Percentiles rank a stretch among this genome's conserved stretches.
Conservation (phyloP, 2,329 filamentous ascomycete species). For the Xylariaceae sp. region DNA sequence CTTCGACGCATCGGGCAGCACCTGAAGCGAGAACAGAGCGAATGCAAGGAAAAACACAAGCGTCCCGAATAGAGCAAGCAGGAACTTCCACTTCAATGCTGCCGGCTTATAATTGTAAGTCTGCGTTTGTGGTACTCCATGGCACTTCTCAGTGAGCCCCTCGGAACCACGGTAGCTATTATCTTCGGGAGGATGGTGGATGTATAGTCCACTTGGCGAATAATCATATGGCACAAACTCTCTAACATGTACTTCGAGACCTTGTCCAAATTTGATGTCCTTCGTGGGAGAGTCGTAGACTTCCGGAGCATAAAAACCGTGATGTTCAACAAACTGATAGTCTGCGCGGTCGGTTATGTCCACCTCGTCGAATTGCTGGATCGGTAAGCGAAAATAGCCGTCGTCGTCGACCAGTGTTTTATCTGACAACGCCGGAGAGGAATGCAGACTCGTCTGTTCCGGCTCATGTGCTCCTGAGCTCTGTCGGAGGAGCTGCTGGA, state of each 20-base stretch:
- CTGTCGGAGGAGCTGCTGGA: conserved; percentile 18
- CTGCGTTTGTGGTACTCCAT: background rate
- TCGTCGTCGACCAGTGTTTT: conserved; percentile 16
- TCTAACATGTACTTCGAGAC: conserved; percentile 15
- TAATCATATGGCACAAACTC: conserved; percentile 7
- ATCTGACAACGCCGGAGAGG: conserved; percentile 21
- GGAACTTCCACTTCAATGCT: conserved; percentile 13
- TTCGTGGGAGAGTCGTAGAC: conserved; percentile 8
- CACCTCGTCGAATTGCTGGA: conserved; percentile 16
- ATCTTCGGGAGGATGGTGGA: conserved; percentile 12
- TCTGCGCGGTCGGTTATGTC: conserved; percentile 5
- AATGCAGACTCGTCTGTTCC: conserved; percentile 4
- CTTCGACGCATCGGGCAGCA: conserved; percentile 21
- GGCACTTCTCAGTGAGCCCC: conserved; percentile 14
- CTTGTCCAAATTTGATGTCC: conserved; percentile 14
- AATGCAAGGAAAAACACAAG: conserved; percentile 21
- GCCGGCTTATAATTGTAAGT: conserved; percentile 23
- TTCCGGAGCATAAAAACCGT: conserved; percentile 16
- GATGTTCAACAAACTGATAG: conserved; percentile 14
- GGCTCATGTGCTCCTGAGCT: conserved; percentile 3
- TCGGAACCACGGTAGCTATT: conserved; percentile 19
- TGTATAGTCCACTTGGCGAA: conserved; percentile 12
- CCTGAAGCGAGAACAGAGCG: conserved; percentile 22
- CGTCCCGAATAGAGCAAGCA: conserved; percentile 11
- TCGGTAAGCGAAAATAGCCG: conserved; percentile 19